A percentile compares a stretch with the other conserved stretches of the same genome.
phyloP scores from a whole-genome alignment of 495 filamentous ascomycete species.

The Penicillium goetzii region DNA sequence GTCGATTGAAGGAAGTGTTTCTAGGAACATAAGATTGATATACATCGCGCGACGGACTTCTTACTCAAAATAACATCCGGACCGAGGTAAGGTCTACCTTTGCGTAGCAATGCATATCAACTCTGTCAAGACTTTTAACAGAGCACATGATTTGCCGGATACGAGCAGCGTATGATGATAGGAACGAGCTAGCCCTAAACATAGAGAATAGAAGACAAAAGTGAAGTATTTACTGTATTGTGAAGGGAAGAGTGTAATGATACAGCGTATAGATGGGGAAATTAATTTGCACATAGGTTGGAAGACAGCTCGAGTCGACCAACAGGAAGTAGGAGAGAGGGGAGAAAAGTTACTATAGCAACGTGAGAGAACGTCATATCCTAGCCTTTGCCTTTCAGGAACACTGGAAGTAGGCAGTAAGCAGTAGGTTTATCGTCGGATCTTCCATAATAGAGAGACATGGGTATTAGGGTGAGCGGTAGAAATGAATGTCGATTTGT shows the following conservation, averaged over 20 bases:
- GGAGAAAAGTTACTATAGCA: slow-evolving; percentile 15
- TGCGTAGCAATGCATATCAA: slow-evolving; percentile 1
- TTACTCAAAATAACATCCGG: not conserved
- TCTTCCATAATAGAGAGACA: too few species aligned
- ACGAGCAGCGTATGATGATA: not conserved
- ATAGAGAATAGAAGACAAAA: slow-evolving; percentile 1
- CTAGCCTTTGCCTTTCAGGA: slow-evolving; percentile 8
- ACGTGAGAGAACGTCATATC: slow-evolving; percentile 7
- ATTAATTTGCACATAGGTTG: not conserved
- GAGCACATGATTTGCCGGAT: slow-evolving; percentile 3
- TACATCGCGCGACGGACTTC: not conserved
- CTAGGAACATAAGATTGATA: not conserved
- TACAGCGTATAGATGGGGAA: slow-evolving; percentile 1
- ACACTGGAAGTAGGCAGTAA: slow-evolving; percentile 1
- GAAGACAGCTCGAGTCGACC: not conserved
- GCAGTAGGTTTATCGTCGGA: slow-evolving; percentile 16
- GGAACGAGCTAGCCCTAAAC: slow-evolving; percentile 2
- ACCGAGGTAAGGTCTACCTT: not conserved
- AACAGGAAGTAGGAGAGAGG: slow-evolving; percentile 8
- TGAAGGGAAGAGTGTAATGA: slow-evolving; percentile 4
- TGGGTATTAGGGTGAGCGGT: too few species aligned
- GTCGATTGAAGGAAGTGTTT: not conserved
- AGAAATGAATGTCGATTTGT: too few species aligned
- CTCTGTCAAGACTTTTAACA: not conserved
- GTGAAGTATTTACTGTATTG: not conserved